phyloP scores from a whole-genome alignment of 352 stramenopile genomes.

The Thraustotheca clavata region DNA sequence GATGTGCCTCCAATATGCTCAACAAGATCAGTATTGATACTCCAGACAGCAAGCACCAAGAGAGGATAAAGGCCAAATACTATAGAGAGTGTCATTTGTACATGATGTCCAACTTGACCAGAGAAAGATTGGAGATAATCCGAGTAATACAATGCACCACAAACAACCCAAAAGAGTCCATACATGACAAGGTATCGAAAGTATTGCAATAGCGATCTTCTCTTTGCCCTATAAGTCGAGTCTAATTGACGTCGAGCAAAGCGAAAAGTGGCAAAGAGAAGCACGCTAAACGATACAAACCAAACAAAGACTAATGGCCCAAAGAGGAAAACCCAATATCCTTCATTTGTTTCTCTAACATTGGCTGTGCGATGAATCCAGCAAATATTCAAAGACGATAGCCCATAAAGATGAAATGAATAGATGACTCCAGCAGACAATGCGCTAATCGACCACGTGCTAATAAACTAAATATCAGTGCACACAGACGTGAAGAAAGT shows the following conservation, averaged over 20 bases:
- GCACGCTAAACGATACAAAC: constrained; percentile 50
- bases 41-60: constrained; percentile 62
- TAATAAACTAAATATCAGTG: constrained; percentile 21
- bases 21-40: constrained; percentile 77
- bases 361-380: constrained; percentile 51
- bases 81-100: constrained; percentile 49
- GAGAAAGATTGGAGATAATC: constrained; percentile 59
- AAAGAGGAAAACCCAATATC: constrained; percentile 64
- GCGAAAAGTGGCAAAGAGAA: constrained; percentile 77
- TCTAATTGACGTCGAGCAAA: constrained; percentile 77
- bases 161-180: constrained; percentile 55
- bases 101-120: constrained; percentile 41
- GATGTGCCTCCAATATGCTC: constrained; percentile 31
- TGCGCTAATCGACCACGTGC: constrained; percentile 63
- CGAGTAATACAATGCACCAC: constrained; percentile 59
- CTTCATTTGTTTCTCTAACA: constrained; percentile 38
- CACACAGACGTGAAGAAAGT: neutral
- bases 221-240: constrained; percentile 76
- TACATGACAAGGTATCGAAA: constrained; percentile 79
- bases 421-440: constrained; percentile 49
- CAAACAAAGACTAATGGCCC: constrained; percentile 41
- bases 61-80: constrained; percentile 70
- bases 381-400: constrained; percentile 68
- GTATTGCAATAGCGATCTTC: constrained; percentile 75
- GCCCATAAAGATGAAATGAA: constrained; percentile 46